Evolutionary conservation across 2,329 filamentous ascomycete genomes (phyloP).

Genomic region (Bisporella sp.): DNA sequence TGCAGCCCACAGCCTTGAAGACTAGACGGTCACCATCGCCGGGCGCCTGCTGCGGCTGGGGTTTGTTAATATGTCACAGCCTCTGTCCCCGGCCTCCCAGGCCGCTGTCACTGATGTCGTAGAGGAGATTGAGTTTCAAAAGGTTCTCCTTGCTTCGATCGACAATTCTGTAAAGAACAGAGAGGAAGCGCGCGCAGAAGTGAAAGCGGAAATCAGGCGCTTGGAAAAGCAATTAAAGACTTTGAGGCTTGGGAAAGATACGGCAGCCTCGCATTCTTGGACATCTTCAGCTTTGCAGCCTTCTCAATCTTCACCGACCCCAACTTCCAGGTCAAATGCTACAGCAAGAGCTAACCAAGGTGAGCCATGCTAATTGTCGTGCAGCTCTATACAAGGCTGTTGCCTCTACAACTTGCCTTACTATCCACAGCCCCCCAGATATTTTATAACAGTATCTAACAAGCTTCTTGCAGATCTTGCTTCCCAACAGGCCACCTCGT

Average conservation of each 20-base stretch:
- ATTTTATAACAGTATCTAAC: no score
- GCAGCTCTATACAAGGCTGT: no score
- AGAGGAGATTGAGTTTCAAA: slow-evolving; percentile 35
- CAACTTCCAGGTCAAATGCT: not conserved
- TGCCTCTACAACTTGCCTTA: no score
- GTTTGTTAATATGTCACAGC: slow-evolving; percentile 10
- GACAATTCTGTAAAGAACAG: slow-evolving; percentile 20
- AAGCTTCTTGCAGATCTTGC: no score
- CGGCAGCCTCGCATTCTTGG: not conserved
- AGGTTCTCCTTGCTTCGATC: slow-evolving; percentile 38
- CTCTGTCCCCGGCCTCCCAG: slow-evolving; percentile 1
- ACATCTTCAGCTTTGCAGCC: not conserved
- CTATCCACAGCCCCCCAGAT: no score
- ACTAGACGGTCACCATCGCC: not conserved
- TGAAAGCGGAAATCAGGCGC: slow-evolving; percentile 23
- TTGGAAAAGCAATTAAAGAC: slow-evolving; percentile 23
- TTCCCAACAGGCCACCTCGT: slow-evolving; percentile 6
- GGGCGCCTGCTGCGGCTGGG: not conserved
- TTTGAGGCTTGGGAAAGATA: no score
- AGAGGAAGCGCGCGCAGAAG: slow-evolving; percentile 19
- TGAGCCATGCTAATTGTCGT: no score
- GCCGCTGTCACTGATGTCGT: slow-evolving; percentile 11
- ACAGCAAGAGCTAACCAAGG: no score
- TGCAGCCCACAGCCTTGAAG: no score
- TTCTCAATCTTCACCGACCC: not conserved